These are phyloP conservation scores for Grosmannia serpens DNA, from an alignment of 2,329 filamentous ascomycete genomes.

Conservation along the genomic window DNA sequence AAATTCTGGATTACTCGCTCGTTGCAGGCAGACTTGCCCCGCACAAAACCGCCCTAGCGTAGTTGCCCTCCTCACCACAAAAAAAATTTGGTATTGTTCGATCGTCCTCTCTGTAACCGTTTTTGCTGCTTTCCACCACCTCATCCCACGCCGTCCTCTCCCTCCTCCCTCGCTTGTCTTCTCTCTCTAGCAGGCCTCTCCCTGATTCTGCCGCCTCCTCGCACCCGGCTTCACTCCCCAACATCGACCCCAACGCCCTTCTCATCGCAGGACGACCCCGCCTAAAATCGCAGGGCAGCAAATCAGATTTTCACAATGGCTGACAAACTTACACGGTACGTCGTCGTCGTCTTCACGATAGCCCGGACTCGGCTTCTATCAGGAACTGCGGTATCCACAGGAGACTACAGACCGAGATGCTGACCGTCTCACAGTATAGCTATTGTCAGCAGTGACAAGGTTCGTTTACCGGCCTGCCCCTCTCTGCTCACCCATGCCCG, in stretches of 20 bases:
- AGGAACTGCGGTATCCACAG: background rate
- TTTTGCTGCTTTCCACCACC: background rate
- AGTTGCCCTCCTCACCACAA: constrained; percentile 10
- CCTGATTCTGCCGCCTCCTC: background rate
- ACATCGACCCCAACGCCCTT: background rate
- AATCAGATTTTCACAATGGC: constrained; percentile 6
- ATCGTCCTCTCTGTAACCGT: constrained; percentile 4
- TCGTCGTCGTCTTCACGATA: constrained; percentile 2
- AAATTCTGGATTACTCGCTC: constrained; percentile 1
- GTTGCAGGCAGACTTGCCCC: constrained; percentile 5
- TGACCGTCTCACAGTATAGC: constrained; percentile 62
- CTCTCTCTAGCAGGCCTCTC: background rate
- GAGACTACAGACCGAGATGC: constrained; percentile 4
- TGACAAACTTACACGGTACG: constrained; percentile 67
- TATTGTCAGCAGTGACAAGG: constrained; percentile 98
- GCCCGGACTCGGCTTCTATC: too few relatives aligned
- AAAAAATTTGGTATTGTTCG: constrained; percentile 9
- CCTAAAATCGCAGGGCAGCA: constrained; percentile 1
- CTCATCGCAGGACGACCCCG: constrained; percentile 4
- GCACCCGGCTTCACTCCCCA: background rate
- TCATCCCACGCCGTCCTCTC: background rate
- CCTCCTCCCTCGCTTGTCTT: background rate
- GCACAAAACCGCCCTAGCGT: constrained; percentile 11
- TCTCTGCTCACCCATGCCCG: background rate
- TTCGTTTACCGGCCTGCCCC: constrained; percentile 27